These are phyloP conservation scores for Suhomyces bribrorum DNA, from an alignment of 1,139 yeast species.

Conservation along the genomic window DNA sequence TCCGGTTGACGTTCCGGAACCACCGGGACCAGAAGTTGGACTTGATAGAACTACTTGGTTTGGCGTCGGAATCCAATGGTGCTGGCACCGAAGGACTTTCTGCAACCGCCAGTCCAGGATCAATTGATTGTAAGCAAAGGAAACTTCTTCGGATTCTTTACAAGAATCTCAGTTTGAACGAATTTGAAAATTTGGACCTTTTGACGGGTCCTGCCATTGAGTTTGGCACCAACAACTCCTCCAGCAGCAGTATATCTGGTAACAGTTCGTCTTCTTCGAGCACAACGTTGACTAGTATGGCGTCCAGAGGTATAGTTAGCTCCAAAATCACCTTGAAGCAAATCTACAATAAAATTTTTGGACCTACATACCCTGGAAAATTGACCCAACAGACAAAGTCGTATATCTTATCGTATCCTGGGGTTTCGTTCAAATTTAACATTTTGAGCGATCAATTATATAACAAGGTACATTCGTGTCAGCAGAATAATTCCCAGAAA, in stretches of 20 bases:
- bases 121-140: not conserved
- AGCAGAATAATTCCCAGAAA: conserved; percentile 8
- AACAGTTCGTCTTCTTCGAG: conserved; percentile 6
- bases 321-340: conserved; percentile 34
- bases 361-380: conserved; percentile 64
- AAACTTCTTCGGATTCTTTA: conserved; percentile 28
- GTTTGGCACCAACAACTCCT: conserved; percentile 1
- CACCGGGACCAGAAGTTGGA: conserved; percentile 41
- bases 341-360: conserved; percentile 58
- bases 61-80: conserved; percentile 13
- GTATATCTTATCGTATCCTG: conserved; percentile 57
- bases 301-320: not conserved
- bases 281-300: conserved; percentile 10
- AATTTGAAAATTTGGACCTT: conserved; percentile 14
- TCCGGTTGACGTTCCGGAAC: conserved; percentile 44
- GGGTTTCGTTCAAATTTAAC: conserved; percentile 50
- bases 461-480: conserved; percentile 2
- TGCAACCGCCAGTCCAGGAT: conserved; percentile 4
- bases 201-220: conserved; percentile 6
- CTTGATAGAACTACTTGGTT: conserved; percentile 46
- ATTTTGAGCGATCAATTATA: conserved; percentile 20
- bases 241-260: conserved; percentile 6
- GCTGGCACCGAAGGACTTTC: conserved; percentile 1
- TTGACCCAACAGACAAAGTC: conserved; percentile 16
- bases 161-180: conserved; percentile 36